phyloP scores from a whole-genome alignment of 768 basidiomycete species.

The Bullera alba region DNA sequence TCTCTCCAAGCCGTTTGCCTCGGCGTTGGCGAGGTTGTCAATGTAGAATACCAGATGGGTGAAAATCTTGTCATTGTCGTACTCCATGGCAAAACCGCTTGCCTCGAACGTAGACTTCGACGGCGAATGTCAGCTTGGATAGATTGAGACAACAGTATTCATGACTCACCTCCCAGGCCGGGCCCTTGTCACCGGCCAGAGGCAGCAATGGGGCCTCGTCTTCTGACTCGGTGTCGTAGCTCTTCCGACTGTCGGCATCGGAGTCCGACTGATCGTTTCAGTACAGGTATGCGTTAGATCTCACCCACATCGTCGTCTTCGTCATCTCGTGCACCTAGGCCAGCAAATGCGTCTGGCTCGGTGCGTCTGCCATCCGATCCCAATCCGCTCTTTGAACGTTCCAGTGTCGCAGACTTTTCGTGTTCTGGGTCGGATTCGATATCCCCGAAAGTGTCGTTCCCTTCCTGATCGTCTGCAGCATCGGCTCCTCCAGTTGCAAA shows the following conservation, averaged over 20 bases:
- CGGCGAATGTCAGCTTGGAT: conserved; percentile 2
- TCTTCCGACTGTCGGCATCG: neutral
- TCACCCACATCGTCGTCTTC: too few relatives aligned
- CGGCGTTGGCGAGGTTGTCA: conserved; percentile 70
- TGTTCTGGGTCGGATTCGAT: too few relatives aligned
- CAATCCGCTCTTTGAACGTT: too few relatives aligned
- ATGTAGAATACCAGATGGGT: conserved; percentile 85
- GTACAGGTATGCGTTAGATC: too few relatives aligned
- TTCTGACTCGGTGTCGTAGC: conserved; percentile 31
- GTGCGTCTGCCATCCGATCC: too few relatives aligned
- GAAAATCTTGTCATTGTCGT: conserved; percentile 73
- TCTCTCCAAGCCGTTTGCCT: conserved; percentile 55
- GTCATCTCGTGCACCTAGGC: too few relatives aligned
- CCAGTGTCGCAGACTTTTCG: too few relatives aligned
- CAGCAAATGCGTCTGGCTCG: too few relatives aligned
- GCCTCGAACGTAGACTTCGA: conserved; percentile 68
- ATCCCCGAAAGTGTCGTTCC: neutral
- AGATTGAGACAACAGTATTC: too few relatives aligned
- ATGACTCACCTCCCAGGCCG: neutral
- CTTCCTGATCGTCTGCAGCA: conserved; percentile 4
- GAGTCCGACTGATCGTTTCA: too few relatives aligned
- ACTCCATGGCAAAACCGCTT: conserved; percentile 63
- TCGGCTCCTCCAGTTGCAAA: conserved; percentile 4
- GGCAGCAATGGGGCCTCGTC: conserved; percentile 6
- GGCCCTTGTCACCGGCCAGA: neutral